A percentile compares a stretch with the other conserved stretches of the same genome.
Conservation (phyloP, 2,329 filamentous ascomycete species). For the Zasmidium angulare region DNA sequence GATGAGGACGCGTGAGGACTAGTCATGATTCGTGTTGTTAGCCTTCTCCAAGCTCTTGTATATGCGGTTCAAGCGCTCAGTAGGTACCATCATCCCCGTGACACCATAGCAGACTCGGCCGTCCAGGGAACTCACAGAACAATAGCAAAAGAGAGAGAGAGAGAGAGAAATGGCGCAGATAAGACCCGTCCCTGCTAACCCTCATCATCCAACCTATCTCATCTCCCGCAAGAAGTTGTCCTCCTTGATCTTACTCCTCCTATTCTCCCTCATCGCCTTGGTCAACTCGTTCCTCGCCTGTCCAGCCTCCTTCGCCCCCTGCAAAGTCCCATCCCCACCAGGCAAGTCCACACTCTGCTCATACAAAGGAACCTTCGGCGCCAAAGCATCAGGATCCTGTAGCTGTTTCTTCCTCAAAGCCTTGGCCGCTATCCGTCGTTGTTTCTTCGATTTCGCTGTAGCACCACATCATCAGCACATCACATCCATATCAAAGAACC, state of each 20-base stretch:
- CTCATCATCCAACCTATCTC: slow-evolving; percentile 39
- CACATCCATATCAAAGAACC: neutral
- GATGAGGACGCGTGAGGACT: too few relatives aligned
- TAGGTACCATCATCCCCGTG: too few relatives aligned
- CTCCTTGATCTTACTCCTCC: slow-evolving; percentile 78
- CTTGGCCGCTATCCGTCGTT: slow-evolving; percentile 69
- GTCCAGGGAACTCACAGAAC: too few relatives aligned
- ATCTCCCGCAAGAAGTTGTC: slow-evolving; percentile 81
- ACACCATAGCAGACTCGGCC: too few relatives aligned
- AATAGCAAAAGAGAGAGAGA: too few relatives aligned
- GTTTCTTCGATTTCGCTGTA: slow-evolving; percentile 80
- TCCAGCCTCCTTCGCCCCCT: slow-evolving; percentile 47
- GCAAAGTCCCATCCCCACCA: slow-evolving; percentile 47
- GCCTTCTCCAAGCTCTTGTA: too few relatives aligned
- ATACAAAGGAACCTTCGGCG: slow-evolving; percentile 67
- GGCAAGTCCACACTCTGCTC: slow-evolving; percentile 77
- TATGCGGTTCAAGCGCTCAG: too few relatives aligned
- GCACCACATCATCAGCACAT: neutral
- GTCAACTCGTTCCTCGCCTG: slow-evolving; percentile 62
- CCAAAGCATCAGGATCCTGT: slow-evolving; percentile 65
- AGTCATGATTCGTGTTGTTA: too few relatives aligned
- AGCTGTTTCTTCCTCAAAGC: slow-evolving; percentile 62
- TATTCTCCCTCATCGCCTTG: slow-evolving; percentile 70
- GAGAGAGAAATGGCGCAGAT: too few relatives aligned
- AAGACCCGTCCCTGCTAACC: too few relatives aligned